Conservation (phyloP, 495 filamentous ascomycete species). For the Talaromyces trachyspermus region DNA sequence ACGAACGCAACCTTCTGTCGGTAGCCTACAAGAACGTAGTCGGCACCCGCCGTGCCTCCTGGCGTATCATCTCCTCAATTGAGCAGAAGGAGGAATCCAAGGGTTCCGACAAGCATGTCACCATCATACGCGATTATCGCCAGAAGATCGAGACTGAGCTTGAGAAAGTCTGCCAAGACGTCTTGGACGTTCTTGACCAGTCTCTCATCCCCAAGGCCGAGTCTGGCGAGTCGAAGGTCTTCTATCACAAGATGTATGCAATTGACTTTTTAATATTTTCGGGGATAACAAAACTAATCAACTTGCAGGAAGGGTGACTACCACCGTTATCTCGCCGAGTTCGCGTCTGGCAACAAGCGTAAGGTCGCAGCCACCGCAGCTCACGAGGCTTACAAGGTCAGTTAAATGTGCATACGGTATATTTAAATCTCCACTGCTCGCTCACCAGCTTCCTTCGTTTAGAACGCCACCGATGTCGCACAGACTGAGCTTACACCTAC, state of each 20-base stretch:
- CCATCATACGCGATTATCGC: slow-evolving; percentile 94
- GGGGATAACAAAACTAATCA: not conserved
- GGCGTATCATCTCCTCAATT: slow-evolving; percentile 99
- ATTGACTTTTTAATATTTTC: not conserved
- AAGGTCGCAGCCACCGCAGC: slow-evolving; percentile 93
- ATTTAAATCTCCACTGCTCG: too few relatives aligned
- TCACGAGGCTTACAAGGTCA: slow-evolving; percentile 98
- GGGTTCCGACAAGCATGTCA: slow-evolving; percentile 94
- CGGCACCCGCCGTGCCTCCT: slow-evolving; percentile 95
- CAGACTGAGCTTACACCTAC: slow-evolving; percentile 96
- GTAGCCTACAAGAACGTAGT: slow-evolving; percentile 99
- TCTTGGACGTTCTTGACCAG: slow-evolving; percentile 91
- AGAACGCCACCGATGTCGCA: slow-evolving; percentile 97
- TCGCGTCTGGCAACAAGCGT: slow-evolving; percentile 97
- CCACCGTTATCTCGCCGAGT: slow-evolving; percentile 98
- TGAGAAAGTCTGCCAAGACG: slow-evolving; percentile 97
- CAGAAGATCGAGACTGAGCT: slow-evolving; percentile 98
- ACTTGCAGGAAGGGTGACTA: slow-evolving; percentile 94
- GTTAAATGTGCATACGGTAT: slow-evolving; percentile 4
- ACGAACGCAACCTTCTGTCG: slow-evolving; percentile 98
- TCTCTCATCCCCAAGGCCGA: slow-evolving; percentile 96
- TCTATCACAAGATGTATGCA: slow-evolving; percentile 99
- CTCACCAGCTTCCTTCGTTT: too few relatives aligned
- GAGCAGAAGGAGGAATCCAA: slow-evolving; percentile 99
- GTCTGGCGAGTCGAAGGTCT: slow-evolving; percentile 98